Conservation (phyloP, 2,329 filamentous ascomycete species). For the Pleoardoris graminearum region DNA sequence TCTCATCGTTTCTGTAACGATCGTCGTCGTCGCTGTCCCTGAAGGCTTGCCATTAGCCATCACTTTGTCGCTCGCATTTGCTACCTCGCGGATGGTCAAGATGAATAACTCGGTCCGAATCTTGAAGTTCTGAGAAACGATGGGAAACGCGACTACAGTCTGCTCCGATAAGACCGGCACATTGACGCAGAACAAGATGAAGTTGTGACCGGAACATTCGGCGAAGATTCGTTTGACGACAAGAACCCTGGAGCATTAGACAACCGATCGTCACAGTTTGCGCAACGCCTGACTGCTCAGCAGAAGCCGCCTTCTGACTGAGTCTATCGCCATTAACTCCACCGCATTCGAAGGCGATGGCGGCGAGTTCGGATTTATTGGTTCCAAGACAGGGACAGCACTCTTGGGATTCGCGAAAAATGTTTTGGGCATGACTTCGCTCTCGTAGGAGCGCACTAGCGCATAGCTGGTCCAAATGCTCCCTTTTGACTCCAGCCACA, state of each 20-base stretch:
- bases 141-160: conserved; percentile 43
- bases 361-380: conserved; percentile 56
- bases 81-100: conserved; percentile 38
- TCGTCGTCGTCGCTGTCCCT: conserved; percentile 46
- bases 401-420: conserved; percentile 56
- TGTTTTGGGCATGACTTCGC: conserved; percentile 54
- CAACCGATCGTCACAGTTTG: conserved; percentile 46
- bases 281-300: conserved; percentile 49
- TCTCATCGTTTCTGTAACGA: conserved; percentile 45
- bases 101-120: conserved; percentile 43
- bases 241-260: conserved; percentile 56
- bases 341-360: conserved; percentile 55
- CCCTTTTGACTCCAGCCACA: conserved; percentile 58
- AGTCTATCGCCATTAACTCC: conserved; percentile 47
- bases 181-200: conserved; percentile 49
- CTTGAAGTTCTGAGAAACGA: conserved; percentile 41
- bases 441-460: conserved; percentile 53
- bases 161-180: conserved; percentile 46
- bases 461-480: conserved; percentile 54
- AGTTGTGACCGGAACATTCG: conserved; percentile 43
- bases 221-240: conserved; percentile 50
- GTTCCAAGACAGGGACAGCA: conserved; percentile 61
- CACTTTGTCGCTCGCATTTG: conserved; percentile 35
- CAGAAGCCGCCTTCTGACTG: conserved; percentile 23
- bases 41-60: conserved; percentile 41